Evolutionary conservation across 805 yeast species (phyloP).

Genomic region (Debaryomyces castellii): DNA sequence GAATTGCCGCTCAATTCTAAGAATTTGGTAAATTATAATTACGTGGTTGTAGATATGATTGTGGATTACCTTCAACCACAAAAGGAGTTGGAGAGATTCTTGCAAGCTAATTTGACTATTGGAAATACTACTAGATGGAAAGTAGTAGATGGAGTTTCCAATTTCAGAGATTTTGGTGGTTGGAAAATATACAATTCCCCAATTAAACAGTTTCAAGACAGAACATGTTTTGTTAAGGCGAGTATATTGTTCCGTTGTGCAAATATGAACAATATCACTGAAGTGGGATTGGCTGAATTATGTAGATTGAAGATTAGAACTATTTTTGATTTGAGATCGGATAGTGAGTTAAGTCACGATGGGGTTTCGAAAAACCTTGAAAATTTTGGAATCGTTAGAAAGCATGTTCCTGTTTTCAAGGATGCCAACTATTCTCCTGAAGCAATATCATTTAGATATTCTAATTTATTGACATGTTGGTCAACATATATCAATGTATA

Average conservation of each 20-base stretch:
- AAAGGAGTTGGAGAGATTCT: conserved; percentile 55
- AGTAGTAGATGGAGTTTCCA: conserved; percentile 62
- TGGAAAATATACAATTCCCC: conserved; percentile 46
- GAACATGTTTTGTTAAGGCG: conserved; percentile 45
- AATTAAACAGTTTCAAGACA: conserved; percentile 10
- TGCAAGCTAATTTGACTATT: conserved; percentile 30
- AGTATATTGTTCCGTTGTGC: conserved; percentile 66
- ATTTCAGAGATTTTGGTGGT: conserved; percentile 83
- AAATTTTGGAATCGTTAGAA: conserved; percentile 45
- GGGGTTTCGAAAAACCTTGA: conserved; percentile 40
- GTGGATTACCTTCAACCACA: conserved; percentile 47
- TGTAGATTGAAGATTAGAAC: conserved; percentile 47
- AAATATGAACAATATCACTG: conserved; percentile 51
- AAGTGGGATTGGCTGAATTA: conserved; percentile 44
- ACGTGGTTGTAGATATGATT: conserved; percentile 49
- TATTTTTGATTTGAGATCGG: conserved; percentile 69
- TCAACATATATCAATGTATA: conserved; percentile 65
- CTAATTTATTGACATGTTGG: conserved; percentile 56
- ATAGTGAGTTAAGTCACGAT: conserved; percentile 48
- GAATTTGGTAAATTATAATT: conserved; percentile 56
- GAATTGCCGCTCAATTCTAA: conserved; percentile 44
- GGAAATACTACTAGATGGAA: conserved; percentile 58
- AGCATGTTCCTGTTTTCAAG: conserved; percentile 57
- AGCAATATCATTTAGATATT: conserved; percentile 55
- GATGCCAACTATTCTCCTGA: conserved; percentile 62